Percentiles rank a stretch among this genome's conserved stretches.
These are phyloP conservation scores for Neurospora sublineolata DNA, from an alignment of 495 filamentous ascomycete species.

Conservation along the genomic window DNA sequence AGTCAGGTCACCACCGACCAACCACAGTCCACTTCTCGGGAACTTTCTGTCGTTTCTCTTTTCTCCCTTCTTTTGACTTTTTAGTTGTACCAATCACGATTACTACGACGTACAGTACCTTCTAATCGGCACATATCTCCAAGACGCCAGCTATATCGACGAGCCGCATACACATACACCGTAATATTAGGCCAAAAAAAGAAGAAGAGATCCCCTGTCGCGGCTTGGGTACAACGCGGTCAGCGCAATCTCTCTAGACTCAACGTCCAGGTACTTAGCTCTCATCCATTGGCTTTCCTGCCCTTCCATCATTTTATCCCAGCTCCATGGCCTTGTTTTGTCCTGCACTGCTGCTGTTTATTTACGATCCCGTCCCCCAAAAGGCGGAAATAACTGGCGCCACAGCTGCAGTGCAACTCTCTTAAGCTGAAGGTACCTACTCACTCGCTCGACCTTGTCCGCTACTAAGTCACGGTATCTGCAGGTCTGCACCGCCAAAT, in stretches of 20 bases:
- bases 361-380: background rate
- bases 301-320: background rate
- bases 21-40: background rate
- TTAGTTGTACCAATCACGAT: background rate
- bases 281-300: background rate
- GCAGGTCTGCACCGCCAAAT: background rate
- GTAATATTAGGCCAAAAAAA: background rate
- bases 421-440: background rate
- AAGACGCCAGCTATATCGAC: background rate
- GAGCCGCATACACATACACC: background rate
- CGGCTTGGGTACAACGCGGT: background rate
- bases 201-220: background rate
- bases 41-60: background rate
- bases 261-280: background rate
- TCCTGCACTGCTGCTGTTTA: background rate
- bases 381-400: background rate
- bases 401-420: background rate
- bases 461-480: background rate
- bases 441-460: background rate
- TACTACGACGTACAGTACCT: background rate
- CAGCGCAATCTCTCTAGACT: background rate
- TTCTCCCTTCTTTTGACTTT: background rate
- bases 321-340: background rate
- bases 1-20: background rate
- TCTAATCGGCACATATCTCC: background rate